Evolutionary conservation across 805 yeast species (phyloP).

Genomic region (Ogataea ganodermae): DNA sequence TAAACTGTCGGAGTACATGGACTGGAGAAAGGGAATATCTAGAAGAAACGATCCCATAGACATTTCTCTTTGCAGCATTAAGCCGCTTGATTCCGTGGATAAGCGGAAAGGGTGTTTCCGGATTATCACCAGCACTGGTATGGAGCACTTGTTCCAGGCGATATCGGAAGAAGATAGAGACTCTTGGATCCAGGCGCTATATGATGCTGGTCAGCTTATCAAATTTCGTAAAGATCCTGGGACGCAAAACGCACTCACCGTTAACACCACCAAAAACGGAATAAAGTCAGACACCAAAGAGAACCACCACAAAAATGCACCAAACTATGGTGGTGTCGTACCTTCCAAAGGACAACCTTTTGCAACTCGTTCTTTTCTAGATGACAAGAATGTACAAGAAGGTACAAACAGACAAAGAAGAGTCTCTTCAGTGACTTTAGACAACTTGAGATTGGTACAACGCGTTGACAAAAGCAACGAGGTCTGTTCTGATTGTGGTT

Average conservation of each 20-base stretch:
- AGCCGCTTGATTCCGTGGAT: slow-evolving; percentile 43
- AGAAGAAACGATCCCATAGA: slow-evolving; percentile 69
- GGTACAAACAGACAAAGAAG: slow-evolving; percentile 25
- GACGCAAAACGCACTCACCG: background rate
- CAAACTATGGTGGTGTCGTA: slow-evolving; percentile 1
- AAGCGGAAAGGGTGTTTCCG: slow-evolving; percentile 67
- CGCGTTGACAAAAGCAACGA: slow-evolving; percentile 53
- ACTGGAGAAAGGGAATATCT: slow-evolving; percentile 73
- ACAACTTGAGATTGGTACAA: slow-evolving; percentile 41
- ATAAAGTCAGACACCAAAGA: background rate
- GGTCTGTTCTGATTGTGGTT: slow-evolving; percentile 79
- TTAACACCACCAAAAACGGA: background rate
- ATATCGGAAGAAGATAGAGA: slow-evolving; percentile 65
- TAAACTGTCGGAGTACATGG: slow-evolving; percentile 65
- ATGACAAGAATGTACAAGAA: background rate
- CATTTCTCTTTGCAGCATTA: slow-evolving; percentile 65
- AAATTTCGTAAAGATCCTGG: slow-evolving; percentile 20
- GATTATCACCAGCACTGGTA: slow-evolving; percentile 66
- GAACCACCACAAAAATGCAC: background rate
- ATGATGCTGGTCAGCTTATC: slow-evolving; percentile 48
- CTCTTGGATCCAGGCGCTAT: slow-evolving; percentile 67
- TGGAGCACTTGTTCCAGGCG: slow-evolving; percentile 74
- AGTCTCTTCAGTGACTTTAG: slow-evolving; percentile 37
- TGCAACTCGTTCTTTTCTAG: background rate
- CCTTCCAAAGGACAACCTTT: background rate